A percentile compares a stretch with the other conserved stretches of the same genome.
Evolutionary conservation across 805 yeast genomes (phyloP).

Genomic region (Candida boleticola): DNA sequence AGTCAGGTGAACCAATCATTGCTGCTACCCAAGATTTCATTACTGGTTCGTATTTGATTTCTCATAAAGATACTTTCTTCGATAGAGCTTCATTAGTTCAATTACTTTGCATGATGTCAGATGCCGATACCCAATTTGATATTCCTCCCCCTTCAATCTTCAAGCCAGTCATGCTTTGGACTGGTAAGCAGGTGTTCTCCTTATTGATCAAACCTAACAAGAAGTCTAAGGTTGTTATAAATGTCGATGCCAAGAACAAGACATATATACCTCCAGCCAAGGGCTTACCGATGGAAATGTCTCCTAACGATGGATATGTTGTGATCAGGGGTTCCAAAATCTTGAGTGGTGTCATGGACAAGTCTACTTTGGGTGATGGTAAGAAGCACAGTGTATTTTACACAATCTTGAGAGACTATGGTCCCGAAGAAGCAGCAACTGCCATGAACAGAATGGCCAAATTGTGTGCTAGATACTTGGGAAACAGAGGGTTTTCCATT

Average conservation of each 20-base stretch:
- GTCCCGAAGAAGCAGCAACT: constrained; percentile 91
- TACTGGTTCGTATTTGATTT: constrained; percentile 89
- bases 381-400: constrained; percentile 95
- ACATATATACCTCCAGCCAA: constrained; percentile 75
- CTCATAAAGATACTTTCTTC: constrained; percentile 90
- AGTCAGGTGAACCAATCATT: constrained; percentile 97
- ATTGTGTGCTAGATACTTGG: constrained; percentile 90
- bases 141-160: constrained; percentile 92
- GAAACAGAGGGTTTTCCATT: constrained; percentile 94
- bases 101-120: constrained; percentile 92
- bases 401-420: constrained; percentile 91
- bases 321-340: constrained; percentile 86
- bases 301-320: constrained; percentile 95
- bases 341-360: constrained; percentile 94
- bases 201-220: constrained; percentile 81
- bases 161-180: constrained; percentile 91
- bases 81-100: constrained; percentile 85
- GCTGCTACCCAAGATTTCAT: constrained; percentile 99
- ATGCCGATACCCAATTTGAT: constrained; percentile 83
- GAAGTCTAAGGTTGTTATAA: constrained; percentile 75
- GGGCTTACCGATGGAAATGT: constrained; percentile 86
- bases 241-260: constrained; percentile 91
- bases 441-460: constrained; percentile 99
- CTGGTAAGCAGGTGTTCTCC: constrained; percentile 95
- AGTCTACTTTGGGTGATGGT: constrained; percentile 95